phyloP scores from a whole-genome alignment of 1,139 yeast species.

The Geotrichum aggregatum region DNA sequence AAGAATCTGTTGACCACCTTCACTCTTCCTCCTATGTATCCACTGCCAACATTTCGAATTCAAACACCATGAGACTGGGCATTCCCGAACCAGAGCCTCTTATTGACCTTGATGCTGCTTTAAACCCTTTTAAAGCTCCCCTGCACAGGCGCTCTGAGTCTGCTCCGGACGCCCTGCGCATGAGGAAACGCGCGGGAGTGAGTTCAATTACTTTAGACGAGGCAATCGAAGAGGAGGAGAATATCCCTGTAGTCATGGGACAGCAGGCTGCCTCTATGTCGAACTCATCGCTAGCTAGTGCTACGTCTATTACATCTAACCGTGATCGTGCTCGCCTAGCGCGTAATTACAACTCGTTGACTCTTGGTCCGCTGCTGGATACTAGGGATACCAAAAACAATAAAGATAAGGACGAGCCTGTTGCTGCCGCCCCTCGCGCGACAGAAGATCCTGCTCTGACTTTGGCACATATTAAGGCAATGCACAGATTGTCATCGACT shows the following conservation, averaged over 20 bases:
- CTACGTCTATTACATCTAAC: constrained; percentile 17
- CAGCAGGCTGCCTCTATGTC: constrained; percentile 25
- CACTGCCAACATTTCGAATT: constrained; percentile 12
- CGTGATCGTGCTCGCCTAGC: constrained; percentile 24
- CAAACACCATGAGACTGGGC: constrained; percentile 1
- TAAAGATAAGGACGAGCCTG: too few relatives aligned
- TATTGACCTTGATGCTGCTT: constrained; percentile 38
- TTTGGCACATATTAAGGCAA: constrained; percentile 3
- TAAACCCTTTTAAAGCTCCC: constrained; percentile 27
- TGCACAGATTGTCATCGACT: constrained; percentile 13
- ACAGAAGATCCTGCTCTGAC: background rate
- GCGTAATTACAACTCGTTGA: constrained; percentile 22
- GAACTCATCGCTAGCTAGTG: constrained; percentile 19
- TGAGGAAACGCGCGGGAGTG: constrained; percentile 17
- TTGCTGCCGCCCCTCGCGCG: background rate
- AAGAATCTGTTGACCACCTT: constrained; percentile 15
- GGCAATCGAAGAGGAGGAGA: constrained; percentile 26
- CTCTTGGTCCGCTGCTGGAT: constrained; percentile 14
- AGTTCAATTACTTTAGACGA: constrained; percentile 32
- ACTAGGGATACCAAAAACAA: background rate
- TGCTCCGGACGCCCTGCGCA: constrained; percentile 28
- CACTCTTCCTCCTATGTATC: constrained; percentile 24
- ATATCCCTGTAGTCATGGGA: constrained; percentile 14
- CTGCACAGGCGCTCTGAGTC: constrained; percentile 34
- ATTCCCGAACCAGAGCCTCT: constrained; percentile 20